phyloP scores from a whole-genome alignment of 495 filamentous ascomycete genomes.

The Barbatosphaeria neglecta region DNA sequence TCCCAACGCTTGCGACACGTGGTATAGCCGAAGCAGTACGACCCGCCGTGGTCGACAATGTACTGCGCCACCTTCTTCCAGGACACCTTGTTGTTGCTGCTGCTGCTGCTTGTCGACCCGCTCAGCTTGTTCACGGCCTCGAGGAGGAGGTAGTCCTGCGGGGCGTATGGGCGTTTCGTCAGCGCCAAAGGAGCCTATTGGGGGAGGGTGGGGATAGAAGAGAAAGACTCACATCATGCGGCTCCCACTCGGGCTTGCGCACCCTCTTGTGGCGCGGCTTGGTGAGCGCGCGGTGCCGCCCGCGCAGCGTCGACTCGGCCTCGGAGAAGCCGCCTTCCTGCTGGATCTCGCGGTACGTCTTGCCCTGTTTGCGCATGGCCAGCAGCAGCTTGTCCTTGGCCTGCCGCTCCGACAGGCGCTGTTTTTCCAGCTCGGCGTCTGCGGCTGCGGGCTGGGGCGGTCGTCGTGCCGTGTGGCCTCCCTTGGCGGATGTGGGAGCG shows the following conservation, averaged over 20 bases:
- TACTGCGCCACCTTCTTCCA: constrained; percentile 77
- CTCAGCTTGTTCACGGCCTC: constrained; percentile 31
- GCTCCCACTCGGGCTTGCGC: constrained; percentile 66
- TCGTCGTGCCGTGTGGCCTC: not conserved
- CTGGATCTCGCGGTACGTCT: constrained; percentile 75
- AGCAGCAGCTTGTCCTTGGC: constrained; percentile 55
- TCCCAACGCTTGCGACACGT: constrained; percentile 84
- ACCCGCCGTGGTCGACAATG: constrained; percentile 59
- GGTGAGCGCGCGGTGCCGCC: constrained; percentile 66
- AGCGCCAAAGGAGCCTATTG: not conserved
- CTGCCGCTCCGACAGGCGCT: constrained; percentile 3
- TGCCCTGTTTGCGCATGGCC: constrained; percentile 48
- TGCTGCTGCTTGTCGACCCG: too few relatives aligned
- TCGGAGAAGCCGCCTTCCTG: constrained; percentile 52
- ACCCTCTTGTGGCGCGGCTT: constrained; percentile 64
- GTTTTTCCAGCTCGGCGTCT: not conserved
- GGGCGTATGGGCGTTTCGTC: not conserved
- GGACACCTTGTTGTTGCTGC: constrained; percentile 44
- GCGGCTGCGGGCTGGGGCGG: not conserved
- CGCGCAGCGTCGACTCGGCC: constrained; percentile 80
- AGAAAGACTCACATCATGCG: constrained; percentile 55
- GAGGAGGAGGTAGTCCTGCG: constrained; percentile 37
- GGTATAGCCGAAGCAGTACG: constrained; percentile 74
- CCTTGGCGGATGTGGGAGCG: not conserved
- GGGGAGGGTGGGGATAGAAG: not conserved